Evolutionary conservation across 1,284 basidiomycete genomes (phyloP).

Genomic region (Tilletia horrida): DNA sequence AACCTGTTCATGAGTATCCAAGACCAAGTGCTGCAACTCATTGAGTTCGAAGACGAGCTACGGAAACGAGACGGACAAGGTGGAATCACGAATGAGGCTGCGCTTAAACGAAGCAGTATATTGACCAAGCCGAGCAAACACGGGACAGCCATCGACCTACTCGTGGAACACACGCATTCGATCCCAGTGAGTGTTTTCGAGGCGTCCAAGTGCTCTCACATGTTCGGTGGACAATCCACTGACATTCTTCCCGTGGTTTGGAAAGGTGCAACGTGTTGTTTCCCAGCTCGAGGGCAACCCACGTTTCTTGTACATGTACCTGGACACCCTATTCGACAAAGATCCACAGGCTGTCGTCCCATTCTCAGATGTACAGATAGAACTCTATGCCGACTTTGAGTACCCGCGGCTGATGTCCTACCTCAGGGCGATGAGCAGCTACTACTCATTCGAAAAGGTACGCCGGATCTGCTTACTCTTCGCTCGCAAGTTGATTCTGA

Average conservation of each 20-base stretch:
- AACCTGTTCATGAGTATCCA: conserved; percentile 92
- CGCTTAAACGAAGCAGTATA: conserved; percentile 6
- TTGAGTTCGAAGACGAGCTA: conserved; percentile 90
- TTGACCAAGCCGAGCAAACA: conserved; percentile 43
- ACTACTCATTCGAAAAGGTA: conserved; percentile 84
- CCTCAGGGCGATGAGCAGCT: conserved; percentile 76
- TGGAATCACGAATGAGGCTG: background rate
- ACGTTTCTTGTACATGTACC: conserved; percentile 84
- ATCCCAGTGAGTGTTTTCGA: conserved; percentile 69
- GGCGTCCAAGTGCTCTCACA: background rate
- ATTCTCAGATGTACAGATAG: conserved; percentile 59
- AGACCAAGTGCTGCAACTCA: conserved; percentile 83
- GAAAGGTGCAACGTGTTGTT: conserved; percentile 78
- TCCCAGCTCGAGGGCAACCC: conserved; percentile 75
- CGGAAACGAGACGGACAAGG: background rate
- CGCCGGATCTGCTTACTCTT: conserved; percentile 26
- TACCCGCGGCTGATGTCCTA: conserved; percentile 78
- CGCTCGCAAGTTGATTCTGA: conserved; percentile 12
- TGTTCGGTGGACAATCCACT: background rate
- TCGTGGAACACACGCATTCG: conserved; percentile 92
- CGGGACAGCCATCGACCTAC: conserved; percentile 72
- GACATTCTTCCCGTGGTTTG: background rate
- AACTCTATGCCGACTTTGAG: conserved; percentile 86
- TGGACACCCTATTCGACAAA: conserved; percentile 82
- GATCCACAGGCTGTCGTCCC: conserved; percentile 76